These are phyloP conservation scores for Mucor piriformis DNA, from an alignment of 371 early-diverging fungal genomes.

Conservation along the genomic window DNA sequence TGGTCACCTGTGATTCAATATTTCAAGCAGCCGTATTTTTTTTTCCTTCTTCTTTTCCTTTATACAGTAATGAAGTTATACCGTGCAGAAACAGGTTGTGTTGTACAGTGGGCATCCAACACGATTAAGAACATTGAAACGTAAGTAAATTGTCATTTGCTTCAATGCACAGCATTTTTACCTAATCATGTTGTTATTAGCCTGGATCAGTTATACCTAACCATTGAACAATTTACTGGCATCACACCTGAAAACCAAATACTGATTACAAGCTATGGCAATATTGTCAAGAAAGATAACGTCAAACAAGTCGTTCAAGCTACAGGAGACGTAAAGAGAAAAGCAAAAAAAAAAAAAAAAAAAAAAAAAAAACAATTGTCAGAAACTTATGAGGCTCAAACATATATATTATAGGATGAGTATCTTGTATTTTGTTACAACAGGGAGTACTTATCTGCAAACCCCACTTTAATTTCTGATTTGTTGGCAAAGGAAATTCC, in stretches of 20 bases:
- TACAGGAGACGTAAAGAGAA: slow-evolving; percentile 48
- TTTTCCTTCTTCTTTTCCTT: background rate
- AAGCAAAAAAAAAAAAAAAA: background rate
- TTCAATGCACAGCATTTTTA: background rate
- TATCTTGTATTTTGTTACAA: slow-evolving; percentile 52
- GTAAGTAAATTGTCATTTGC: slow-evolving; percentile 23
- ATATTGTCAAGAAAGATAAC: slow-evolving; percentile 57
- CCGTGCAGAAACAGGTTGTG: slow-evolving; percentile 67
- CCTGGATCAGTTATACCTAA: slow-evolving; percentile 50
- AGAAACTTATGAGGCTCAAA: background rate
- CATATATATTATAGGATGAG: slow-evolving; percentile 34
- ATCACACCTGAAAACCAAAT: slow-evolving; percentile 58
- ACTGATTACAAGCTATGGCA: slow-evolving; percentile 64
- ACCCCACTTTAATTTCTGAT: slow-evolving; percentile 30
- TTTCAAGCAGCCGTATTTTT: background rate
- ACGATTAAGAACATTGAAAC: slow-evolving; percentile 17
- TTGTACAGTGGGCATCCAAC: slow-evolving; percentile 34
- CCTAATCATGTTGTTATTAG: slow-evolving; percentile 2
- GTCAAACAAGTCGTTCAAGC: slow-evolving; percentile 51
- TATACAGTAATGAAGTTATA: slow-evolving; percentile 55
- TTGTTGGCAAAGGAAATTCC: slow-evolving; percentile 44
- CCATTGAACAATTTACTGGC: slow-evolving; percentile 51
- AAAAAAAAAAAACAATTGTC: too few species aligned
- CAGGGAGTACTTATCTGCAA: slow-evolving; percentile 40
- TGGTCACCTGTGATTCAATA: too few species aligned